phyloP scores from a whole-genome alignment of 75 land plant species.

The Isoetes taiwanensis region DNA sequence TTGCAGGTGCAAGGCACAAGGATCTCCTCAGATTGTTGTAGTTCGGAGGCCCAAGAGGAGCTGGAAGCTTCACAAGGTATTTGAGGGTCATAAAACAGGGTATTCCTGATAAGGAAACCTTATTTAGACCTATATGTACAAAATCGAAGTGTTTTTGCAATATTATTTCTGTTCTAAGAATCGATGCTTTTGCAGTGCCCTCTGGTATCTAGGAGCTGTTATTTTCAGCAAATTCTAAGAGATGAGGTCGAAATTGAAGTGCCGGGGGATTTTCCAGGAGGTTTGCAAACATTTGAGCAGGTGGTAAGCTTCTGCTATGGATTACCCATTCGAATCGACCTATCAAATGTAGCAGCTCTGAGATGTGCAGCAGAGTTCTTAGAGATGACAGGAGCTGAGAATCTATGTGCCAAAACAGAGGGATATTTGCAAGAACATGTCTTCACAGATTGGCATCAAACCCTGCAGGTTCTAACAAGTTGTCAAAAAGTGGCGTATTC shows the following conservation, averaged over 20 bases:
- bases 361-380: slow-evolving; percentile 1
- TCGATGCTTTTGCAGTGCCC: background rate
- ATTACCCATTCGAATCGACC: background rate
- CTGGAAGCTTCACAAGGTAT: background rate
- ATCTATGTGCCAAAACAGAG: background rate
- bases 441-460: background rate
- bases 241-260: background rate
- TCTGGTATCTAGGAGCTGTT: background rate
- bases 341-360: background rate
- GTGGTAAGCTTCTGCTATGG: background rate
- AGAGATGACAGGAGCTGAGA: background rate
- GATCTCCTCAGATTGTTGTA: background rate
- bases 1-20: background rate
- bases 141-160: background rate
- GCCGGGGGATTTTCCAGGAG: background rate
- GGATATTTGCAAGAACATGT: background rate
- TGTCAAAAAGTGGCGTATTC: too few relatives aligned
- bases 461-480: background rate
- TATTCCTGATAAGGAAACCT: background rate
- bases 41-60: background rate
- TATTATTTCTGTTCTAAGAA: background rate
- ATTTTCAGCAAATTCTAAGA: background rate
- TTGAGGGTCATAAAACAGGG: background rate
- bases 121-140: background rate
- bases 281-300: background rate